A percentile compares a stretch with the other conserved stretches of the same genome.
These are phyloP conservation scores for Dendrobium officinale DNA, from an alignment of 106 monocot genomes.

Conservation along the genomic window DNA sequence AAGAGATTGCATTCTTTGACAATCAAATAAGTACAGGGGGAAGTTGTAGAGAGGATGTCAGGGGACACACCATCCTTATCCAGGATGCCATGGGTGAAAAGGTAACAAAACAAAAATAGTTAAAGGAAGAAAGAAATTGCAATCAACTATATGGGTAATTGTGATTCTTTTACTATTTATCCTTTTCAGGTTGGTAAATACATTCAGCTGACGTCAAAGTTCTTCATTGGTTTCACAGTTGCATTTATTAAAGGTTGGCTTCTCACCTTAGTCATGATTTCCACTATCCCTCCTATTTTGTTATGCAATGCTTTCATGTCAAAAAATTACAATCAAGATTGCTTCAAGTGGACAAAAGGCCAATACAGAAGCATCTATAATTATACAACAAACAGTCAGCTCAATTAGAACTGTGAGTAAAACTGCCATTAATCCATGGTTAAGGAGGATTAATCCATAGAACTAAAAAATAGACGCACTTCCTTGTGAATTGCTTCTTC, in stretches of 20 bases:
- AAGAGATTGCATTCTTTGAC: conserved; percentile 72
- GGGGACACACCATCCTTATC: background rate
- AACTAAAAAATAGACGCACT: too few relatives aligned
- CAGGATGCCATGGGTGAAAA: conserved; percentile 24
- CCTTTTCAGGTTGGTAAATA: conserved; percentile 26
- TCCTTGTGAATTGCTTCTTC: too few relatives aligned
- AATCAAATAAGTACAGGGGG: conserved; percentile 41
- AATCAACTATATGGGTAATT: background rate
- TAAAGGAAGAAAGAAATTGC: background rate
- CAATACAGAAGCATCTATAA: conserved; percentile 21
- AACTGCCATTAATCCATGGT: background rate
- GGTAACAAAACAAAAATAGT: conserved; percentile 40
- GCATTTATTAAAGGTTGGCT: conserved; percentile 41
- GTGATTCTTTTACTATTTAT: background rate
- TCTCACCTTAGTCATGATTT: conserved; percentile 31
- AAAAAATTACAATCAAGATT: conserved; percentile 16
- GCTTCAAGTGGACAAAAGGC: conserved; percentile 22
- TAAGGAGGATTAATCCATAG: too few relatives aligned
- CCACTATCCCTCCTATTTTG: conserved; percentile 23
- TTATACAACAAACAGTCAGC: conserved; percentile 33
- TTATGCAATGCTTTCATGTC: conserved; percentile 12
- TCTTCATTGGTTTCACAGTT: conserved; percentile 24
- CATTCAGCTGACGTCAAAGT: conserved; percentile 23
- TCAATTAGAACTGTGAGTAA: conserved; percentile 33
- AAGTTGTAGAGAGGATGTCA: too few relatives aligned